phyloP scores from a whole-genome alignment of 73 alveolate species.

The Paramecium sonneborni region DNA sequence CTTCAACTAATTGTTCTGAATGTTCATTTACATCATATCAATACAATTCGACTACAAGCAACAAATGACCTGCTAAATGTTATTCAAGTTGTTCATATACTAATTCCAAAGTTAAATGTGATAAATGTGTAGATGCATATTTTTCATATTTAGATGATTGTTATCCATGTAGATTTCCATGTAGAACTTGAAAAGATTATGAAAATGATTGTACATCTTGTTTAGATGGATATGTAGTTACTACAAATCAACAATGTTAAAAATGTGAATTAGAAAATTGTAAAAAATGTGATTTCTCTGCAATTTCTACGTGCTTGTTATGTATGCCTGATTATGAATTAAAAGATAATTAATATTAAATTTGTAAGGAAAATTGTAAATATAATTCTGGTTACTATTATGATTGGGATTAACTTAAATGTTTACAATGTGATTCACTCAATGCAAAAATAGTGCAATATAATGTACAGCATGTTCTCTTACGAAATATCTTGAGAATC shows the following conservation, averaged over 20 bases:
- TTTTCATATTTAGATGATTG: background rate
- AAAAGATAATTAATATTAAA: background rate
- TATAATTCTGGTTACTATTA: background rate
- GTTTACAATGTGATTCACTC: background rate
- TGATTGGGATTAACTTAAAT: background rate
- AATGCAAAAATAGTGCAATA: background rate
- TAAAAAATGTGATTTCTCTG: background rate
- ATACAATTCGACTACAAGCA: background rate
- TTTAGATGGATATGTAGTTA: background rate
- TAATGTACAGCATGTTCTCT: background rate
- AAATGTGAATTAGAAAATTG: background rate
- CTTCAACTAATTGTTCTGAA: background rate
- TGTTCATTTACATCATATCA: background rate
- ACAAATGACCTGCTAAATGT: background rate
- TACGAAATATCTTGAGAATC: background rate
- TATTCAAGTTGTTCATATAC: background rate
- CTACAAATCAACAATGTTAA: background rate
- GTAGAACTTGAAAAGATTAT: background rate
- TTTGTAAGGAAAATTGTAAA: background rate
- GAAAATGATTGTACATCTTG: background rate
- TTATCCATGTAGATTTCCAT: background rate
- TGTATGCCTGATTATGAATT: background rate
- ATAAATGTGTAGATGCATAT: background rate
- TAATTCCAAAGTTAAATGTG: background rate
- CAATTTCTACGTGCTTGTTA: background rate